A percentile compares a stretch with the other conserved stretches of the same genome.
These are phyloP conservation scores for Crithidia bombi DNA, from an alignment of 208 protist species.

Conservation along the genomic window DNA sequence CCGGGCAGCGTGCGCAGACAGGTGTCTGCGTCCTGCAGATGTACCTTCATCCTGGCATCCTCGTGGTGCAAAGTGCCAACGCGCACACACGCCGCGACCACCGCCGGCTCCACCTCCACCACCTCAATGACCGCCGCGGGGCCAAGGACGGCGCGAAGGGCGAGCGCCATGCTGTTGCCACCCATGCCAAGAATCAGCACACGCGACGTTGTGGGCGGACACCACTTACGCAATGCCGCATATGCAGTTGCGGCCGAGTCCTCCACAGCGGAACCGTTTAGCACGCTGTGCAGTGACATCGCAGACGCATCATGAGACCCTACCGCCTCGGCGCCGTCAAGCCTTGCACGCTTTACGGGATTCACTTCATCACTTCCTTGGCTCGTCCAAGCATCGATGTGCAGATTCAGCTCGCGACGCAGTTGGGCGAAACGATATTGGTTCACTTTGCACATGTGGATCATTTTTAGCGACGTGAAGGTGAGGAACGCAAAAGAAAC, in stretches of 20 bases:
- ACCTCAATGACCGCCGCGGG: slow-evolving; percentile 48
- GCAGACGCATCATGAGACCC: no score
- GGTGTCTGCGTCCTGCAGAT: slow-evolving; percentile 43
- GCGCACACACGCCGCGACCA: slow-evolving; percentile 50
- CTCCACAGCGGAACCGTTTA: not conserved
- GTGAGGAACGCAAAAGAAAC: slow-evolving; percentile 68
- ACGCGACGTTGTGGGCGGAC: slow-evolving; percentile 34
- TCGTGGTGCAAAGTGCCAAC: slow-evolving; percentile 36
- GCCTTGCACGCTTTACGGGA: not conserved
- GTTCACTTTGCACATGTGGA: slow-evolving; percentile 7
- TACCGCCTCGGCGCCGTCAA: no score
- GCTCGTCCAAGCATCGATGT: not conserved
- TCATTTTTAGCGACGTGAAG: slow-evolving; percentile 34
- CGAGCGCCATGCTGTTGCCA: slow-evolving; percentile 80
- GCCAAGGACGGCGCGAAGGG: slow-evolving; percentile 61
- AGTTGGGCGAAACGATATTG: not conserved
- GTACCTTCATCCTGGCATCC: slow-evolving; percentile 49
- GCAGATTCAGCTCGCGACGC: not conserved
- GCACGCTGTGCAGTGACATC: no score
- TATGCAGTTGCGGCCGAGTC: not conserved
- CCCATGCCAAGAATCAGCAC: slow-evolving; percentile 80
- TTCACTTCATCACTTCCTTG: not conserved
- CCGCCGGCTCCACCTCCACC: slow-evolving; percentile 73
- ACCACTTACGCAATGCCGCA: slow-evolving; percentile 15
- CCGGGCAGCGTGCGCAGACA: slow-evolving; percentile 4